phyloP scores from a whole-genome alignment of 176 grass and related monocot species.

The Triticum aestivum region DNA sequence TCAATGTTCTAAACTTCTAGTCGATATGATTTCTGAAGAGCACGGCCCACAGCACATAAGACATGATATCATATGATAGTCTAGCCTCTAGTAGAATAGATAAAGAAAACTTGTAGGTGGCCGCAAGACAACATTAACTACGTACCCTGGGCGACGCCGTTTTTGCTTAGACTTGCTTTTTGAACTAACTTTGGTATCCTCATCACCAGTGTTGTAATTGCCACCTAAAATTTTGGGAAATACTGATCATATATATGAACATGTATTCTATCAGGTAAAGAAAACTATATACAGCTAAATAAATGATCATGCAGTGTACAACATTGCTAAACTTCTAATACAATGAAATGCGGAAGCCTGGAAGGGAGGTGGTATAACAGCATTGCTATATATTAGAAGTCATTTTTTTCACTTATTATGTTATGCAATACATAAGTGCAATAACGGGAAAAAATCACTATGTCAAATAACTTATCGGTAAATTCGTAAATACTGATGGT shows the following conservation, averaged over 20 bases:
- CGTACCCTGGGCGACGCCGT: slow-evolving; percentile 59
- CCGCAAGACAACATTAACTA: slow-evolving; percentile 6
- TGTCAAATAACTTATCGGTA: slow-evolving; percentile 1
- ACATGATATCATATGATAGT: not conserved
- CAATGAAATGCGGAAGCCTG: not conserved
- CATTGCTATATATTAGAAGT: not conserved
- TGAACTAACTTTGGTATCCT: slow-evolving; percentile 49
- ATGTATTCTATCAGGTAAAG: slow-evolving; percentile 14
- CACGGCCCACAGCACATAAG: not conserved
- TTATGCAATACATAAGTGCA: not conserved
- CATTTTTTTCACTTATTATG: slow-evolving; percentile 1
- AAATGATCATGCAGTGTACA: not conserved
- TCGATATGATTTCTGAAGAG: not conserved
- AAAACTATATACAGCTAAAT: slow-evolving; percentile 4
- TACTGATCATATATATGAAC: slow-evolving; percentile 19
- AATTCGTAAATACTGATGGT: slow-evolving; percentile 1
- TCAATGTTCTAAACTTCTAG: not conserved
- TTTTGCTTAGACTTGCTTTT: slow-evolving; percentile 90
- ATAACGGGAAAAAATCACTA: not conserved
- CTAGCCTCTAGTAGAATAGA: not conserved
- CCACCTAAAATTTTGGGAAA: slow-evolving; percentile 45
- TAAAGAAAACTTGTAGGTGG: not conserved
- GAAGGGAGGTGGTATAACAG: not conserved
- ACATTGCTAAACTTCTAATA: not conserved
- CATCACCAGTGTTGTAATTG: slow-evolving; percentile 51